These are phyloP conservation scores for Schizophyllum commune DNA, from an alignment of 1,284 basidiomycete genomes.

Conservation along the genomic window DNA sequence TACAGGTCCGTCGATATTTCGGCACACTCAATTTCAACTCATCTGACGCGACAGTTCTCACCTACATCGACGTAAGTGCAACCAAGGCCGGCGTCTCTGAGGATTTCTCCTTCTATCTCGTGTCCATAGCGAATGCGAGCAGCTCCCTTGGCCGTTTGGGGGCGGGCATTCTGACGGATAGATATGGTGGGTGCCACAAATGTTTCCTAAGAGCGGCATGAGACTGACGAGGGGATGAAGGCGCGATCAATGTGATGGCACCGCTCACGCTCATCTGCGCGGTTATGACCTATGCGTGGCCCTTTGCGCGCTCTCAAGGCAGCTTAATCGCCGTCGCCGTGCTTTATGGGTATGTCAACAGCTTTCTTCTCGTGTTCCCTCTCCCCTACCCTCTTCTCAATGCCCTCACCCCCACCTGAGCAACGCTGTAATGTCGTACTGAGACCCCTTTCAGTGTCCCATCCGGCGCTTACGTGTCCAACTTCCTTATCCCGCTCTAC, in stretches of 20 bases:
- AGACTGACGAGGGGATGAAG: conserved; percentile 18
- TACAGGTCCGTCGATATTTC: conserved; percentile 33
- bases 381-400: too few species aligned
- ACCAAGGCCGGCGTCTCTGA: conserved; percentile 29
- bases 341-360: conserved; percentile 34
- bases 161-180: conserved; percentile 33
- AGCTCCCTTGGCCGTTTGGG: conserved; percentile 34
- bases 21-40: not conserved
- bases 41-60: conserved; percentile 26
- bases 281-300: conserved; percentile 45
- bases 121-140: conserved; percentile 41
- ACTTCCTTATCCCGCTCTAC: conserved; percentile 48
- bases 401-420: not conserved
- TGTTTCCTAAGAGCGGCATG: conserved; percentile 5
- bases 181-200: conserved; percentile 22
- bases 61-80: conserved; percentile 40
- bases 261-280: conserved; percentile 39
- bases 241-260: conserved; percentile 40
- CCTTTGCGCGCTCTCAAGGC: conserved; percentile 30
- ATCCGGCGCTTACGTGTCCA: conserved; percentile 48
- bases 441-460: conserved; percentile 20
- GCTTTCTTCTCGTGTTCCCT: too few species aligned
- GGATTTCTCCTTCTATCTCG: conserved; percentile 42
- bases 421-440: too few species aligned
- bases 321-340: conserved; percentile 33